Conservation (phyloP, 2,329 filamentous ascomycete species). For the Trichoderma gracile region DNA sequence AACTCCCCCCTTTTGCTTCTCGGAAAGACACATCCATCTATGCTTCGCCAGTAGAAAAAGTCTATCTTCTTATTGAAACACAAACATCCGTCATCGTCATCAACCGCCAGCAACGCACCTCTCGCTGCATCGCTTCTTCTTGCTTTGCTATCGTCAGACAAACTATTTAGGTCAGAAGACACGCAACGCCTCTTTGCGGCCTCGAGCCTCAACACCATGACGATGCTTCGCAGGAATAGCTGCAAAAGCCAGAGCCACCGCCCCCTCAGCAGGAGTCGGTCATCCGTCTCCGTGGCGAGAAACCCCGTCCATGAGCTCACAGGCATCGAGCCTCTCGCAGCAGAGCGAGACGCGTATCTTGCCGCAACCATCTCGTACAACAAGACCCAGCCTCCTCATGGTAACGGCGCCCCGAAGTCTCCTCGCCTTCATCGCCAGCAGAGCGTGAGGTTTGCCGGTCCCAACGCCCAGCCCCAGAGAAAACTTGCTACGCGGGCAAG, state of each 20-base stretch:
- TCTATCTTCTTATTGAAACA: conserved; percentile 2
- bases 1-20: not conserved
- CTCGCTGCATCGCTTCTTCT: not conserved
- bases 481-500: conserved; percentile 37
- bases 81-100: conserved; percentile 2
- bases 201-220: conserved; percentile 11
- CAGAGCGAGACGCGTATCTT: conserved; percentile 60
- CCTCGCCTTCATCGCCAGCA: conserved; percentile 46
- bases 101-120: not conserved
- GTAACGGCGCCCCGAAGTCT: conserved; percentile 35
- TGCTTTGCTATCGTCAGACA: not conserved
- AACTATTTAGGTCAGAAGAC: too few species aligned
- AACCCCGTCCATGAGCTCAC: conserved; percentile 47
- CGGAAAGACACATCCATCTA: conserved; percentile 3
- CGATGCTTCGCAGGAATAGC: conserved; percentile 55
- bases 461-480: conserved; percentile 35
- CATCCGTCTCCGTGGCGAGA: conserved; percentile 47
- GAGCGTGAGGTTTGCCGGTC: conserved; percentile 57
- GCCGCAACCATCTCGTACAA: conserved; percentile 63
- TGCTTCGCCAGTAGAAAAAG: not conserved
- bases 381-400: conserved; percentile 49
- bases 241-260: conserved; percentile 45
- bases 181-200: not conserved
- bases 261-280: conserved; percentile 54
- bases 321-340: conserved; percentile 50